Conservation (phyloP, 495 filamentous ascomycete genomes). For the Penicillium cosmopolitanum region DNA sequence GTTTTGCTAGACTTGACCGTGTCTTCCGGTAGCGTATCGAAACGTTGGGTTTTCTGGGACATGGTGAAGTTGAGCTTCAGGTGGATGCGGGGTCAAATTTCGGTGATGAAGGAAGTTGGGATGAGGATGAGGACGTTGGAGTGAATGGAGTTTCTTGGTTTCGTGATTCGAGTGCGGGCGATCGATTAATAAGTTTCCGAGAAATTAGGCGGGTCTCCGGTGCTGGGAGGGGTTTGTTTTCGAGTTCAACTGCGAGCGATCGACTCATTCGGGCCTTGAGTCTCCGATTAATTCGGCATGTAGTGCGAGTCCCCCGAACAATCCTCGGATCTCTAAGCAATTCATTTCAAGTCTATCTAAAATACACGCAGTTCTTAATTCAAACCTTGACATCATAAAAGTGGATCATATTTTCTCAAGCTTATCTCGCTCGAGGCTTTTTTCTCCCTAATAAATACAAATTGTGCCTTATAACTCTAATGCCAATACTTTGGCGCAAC, state of each 20-base stretch:
- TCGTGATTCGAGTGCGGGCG: neutral
- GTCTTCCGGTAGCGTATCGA: neutral
- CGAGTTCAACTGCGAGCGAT: too few species aligned
- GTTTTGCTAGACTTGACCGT: neutral
- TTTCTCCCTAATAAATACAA: neutral
- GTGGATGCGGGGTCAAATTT: neutral
- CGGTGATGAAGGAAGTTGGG: neutral
- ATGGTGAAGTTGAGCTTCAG: neutral
- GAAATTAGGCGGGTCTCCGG: neutral
- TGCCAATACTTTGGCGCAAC: slow-evolving; percentile 24
- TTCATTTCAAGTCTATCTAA: too few species aligned
- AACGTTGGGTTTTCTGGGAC: neutral
- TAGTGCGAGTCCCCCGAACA: neutral
- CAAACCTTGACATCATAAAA: too few species aligned
- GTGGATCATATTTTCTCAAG: neutral
- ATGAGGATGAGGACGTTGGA: too few species aligned
- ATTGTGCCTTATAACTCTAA: neutral
- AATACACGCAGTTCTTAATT: too few species aligned
- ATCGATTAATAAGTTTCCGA: slow-evolving; percentile 2
- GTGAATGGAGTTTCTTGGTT: neutral
- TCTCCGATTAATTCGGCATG: too few species aligned
- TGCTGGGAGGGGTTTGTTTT: neutral
- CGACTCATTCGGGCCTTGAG: too few species aligned
- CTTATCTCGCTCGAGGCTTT: neutral
- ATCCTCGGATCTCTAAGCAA: neutral